phyloP scores from a whole-genome alignment of 345 rosid genomes.

The Euphorbia peplus region DNA sequence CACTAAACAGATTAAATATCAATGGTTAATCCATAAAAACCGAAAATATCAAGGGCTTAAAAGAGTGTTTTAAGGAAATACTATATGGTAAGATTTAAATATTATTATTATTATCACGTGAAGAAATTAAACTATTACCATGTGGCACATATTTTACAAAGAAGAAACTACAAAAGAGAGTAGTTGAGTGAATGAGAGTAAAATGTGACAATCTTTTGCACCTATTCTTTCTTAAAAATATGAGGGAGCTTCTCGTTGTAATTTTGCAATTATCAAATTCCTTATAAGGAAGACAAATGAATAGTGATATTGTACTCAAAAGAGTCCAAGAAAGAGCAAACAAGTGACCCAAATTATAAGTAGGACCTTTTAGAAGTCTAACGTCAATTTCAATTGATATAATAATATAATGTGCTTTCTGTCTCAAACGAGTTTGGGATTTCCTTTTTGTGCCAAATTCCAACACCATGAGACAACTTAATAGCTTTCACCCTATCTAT shows the following conservation, averaged over 20 bases:
- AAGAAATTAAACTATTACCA: conserved; percentile 21
- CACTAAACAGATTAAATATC: too few species aligned
- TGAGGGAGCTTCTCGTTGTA: conserved; percentile 30
- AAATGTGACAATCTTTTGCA: conserved; percentile 21
- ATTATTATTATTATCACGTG: too few species aligned
- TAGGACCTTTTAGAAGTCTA: conserved; percentile 15
- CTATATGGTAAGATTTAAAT: conserved; percentile 5
- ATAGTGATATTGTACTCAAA: conserved; percentile 11
- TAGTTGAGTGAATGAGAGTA: conserved; percentile 44
- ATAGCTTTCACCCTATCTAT: not conserved
- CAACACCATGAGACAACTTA: conserved; percentile 44
- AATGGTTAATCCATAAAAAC: too few species aligned
- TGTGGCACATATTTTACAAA: conserved; percentile 25
- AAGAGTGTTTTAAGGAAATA: too few species aligned
- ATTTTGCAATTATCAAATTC: conserved; percentile 40
- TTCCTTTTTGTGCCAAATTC: conserved; percentile 44
- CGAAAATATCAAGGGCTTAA: too few species aligned
- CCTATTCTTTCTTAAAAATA: too few species aligned
- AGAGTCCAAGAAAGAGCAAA: conserved; percentile 32
- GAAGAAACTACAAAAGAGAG: conserved; percentile 42
- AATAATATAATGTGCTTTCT: conserved; percentile 31
- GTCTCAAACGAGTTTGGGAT: conserved; percentile 35
- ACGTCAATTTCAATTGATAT: conserved; percentile 30
- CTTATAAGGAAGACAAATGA: conserved; percentile 20
- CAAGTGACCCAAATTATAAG: not conserved